Evolutionary conservation across 768 basidiomycete species (phyloP), one percentile per base, ranked within the genome.

Genomic region (Pleurotus ostreatus): DNA sequence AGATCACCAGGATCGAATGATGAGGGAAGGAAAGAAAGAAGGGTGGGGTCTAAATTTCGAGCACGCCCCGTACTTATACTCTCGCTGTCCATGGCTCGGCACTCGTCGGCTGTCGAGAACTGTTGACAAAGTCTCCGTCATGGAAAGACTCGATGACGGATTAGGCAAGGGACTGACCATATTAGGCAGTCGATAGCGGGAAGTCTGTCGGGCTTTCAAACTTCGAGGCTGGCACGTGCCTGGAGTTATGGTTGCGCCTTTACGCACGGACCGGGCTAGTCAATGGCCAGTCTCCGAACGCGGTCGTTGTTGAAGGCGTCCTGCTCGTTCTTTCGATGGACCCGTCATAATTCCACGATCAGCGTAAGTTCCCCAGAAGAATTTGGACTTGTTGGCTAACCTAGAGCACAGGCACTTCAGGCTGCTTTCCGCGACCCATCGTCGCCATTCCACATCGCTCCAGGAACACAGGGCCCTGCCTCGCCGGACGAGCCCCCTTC

Each of bases 391-490:
- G 7, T 30, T 30, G 30, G 30, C 30, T 34, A 1, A 30, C 45
- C 41, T 26, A 16, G 20, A n/a, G 23, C 8, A 34, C 62, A 88
- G 86, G 76, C 75, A n/a, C 75, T 88, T 5, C 83, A 78, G 64
- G 78, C 78, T 4, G 79, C 80, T 9, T 88, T 88, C 62, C 75
- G 76, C 30, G 81, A 88, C 60, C 84, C 84, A 2, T 70, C 74
- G 0, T 86, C 85, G 1, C 86, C 86, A n/a, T 88, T 79, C 62
- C 74, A 86, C 58, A 73, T 87, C 46, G 72, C 82, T 2, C 83
- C 82, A 23, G 85, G 86, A 6, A 72, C 78, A 11, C 66, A 69
- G 59, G 86, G 86, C 1, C 87, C 86, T 39, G 78, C 75, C 2
- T 81, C 81, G 0, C 83, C 85, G 4, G 80, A 86, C 57, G 77